phyloP scores from a whole-genome alignment of 768 basidiomycete species.

The Termitomyces sp. region DNA sequence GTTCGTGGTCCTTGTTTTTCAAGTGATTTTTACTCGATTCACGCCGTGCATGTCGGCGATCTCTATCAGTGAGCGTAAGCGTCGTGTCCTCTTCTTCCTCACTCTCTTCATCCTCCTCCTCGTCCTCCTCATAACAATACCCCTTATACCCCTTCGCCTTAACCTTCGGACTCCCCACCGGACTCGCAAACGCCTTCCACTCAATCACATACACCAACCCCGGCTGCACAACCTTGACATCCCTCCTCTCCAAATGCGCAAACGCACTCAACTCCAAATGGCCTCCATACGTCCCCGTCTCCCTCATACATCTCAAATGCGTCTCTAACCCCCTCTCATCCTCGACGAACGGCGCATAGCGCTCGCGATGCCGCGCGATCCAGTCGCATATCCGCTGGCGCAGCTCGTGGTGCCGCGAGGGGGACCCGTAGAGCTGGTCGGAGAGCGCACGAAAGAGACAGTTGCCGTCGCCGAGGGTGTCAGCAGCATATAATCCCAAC shows the following conservation, averaged over 20 bases:
- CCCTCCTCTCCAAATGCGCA: conserved; percentile 70
- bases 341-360: conserved; percentile 88
- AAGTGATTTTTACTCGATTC: conserved; percentile 9
- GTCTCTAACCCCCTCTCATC: conserved; percentile 71
- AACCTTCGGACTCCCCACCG: conserved; percentile 16
- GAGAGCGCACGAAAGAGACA: conserved; percentile 90
- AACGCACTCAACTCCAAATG: conserved; percentile 94
- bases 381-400: conserved; percentile 80
- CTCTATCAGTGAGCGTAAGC: conserved; percentile 27
- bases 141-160: background rate
- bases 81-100: conserved; percentile 23
- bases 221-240: conserved; percentile 92
- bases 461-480: conserved; percentile 87
- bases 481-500: conserved; percentile 83
- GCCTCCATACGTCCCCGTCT: conserved; percentile 79
- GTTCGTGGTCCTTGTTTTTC: conserved; percentile 10
- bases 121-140: conserved; percentile 11
- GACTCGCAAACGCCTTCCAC: conserved; percentile 59
- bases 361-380: conserved; percentile 63
- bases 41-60: conserved; percentile 40
- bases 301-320: conserved; percentile 75
- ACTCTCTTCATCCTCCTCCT: background rate
- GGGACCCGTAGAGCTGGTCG: conserved; percentile 82
- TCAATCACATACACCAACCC: conserved; percentile 89
- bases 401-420: conserved; percentile 63